phyloP scores from a whole-genome alignment of 768 basidiomycete species.

The Amyloporia xantha region DNA sequence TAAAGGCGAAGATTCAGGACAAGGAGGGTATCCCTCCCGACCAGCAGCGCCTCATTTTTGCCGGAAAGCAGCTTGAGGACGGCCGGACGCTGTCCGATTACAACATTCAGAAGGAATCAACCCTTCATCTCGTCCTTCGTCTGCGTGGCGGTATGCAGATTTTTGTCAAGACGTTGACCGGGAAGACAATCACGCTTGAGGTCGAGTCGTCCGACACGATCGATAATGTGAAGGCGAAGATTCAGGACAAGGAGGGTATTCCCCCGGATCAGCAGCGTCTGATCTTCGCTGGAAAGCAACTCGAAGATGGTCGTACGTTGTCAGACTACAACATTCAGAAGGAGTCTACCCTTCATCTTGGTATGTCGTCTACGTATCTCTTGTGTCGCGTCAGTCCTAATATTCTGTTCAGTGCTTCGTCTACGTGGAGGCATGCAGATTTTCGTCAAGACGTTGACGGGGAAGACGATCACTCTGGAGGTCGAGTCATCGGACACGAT shows the following conservation, averaged over 20 bases:
- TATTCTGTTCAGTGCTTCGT: slow-evolving; percentile 51
- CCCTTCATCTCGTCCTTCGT: too few species aligned
- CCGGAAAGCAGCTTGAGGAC: slow-evolving; percentile 81
- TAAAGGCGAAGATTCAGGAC: too few species aligned
- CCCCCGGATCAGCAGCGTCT: slow-evolving; percentile 90
- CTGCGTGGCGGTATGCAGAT: too few species aligned
- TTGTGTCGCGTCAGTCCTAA: neutral
- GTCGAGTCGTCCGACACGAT: slow-evolving; percentile 76
- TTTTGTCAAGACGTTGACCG: slow-evolving; percentile 83
- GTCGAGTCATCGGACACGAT: slow-evolving; percentile 85
- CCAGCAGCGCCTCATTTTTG: too few species aligned
- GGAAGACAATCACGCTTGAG: slow-evolving; percentile 88
- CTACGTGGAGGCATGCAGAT: slow-evolving; percentile 91
- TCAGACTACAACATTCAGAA: slow-evolving; percentile 94
- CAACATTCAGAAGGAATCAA: too few species aligned
- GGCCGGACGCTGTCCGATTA: too few species aligned
- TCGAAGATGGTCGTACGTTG: slow-evolving; percentile 89
- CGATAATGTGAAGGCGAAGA: slow-evolving; percentile 77
- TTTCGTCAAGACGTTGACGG: slow-evolving; percentile 77
- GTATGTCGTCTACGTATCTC: slow-evolving; percentile 15
- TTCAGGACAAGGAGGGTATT: slow-evolving; percentile 82
- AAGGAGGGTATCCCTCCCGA: too few species aligned
- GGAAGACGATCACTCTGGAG: slow-evolving; percentile 90
- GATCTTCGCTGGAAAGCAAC: slow-evolving; percentile 95
- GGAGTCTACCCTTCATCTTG: slow-evolving; percentile 84